phyloP scores from a whole-genome alignment of 2,329 filamentous ascomycete species.

The Domatiomyces catenatus region DNA sequence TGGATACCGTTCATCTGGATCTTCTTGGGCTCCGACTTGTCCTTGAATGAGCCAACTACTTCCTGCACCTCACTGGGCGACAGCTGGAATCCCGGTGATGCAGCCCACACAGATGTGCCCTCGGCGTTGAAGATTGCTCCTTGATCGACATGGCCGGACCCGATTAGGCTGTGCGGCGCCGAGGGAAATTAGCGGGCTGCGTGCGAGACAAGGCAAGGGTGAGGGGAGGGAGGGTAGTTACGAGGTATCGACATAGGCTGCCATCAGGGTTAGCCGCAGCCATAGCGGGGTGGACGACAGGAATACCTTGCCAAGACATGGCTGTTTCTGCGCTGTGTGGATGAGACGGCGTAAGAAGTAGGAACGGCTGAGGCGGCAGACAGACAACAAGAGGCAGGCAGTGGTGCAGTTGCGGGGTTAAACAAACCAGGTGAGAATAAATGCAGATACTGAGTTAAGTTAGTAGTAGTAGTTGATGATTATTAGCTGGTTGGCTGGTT shows the following conservation, averaged over 20 bases:
- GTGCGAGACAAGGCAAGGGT: not conserved
- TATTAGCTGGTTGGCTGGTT: not conserved
- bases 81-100: slow-evolving; percentile 55
- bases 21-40: slow-evolving; percentile 43
- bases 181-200: slow-evolving; percentile 1
- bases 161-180: slow-evolving; percentile 51
- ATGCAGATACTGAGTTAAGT: not conserved
- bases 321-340: slow-evolving; percentile 1
- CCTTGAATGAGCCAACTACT: slow-evolving; percentile 38
- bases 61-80: slow-evolving; percentile 40
- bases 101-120: slow-evolving; percentile 68
- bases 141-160: slow-evolving; percentile 64
- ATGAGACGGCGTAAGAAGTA: not conserved
- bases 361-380: not conserved
- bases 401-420: not conserved
- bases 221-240: slow-evolving; percentile 3
- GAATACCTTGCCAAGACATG: slow-evolving; percentile 18
- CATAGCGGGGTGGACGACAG: not conserved
- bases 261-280: slow-evolving; percentile 1
- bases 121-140: slow-evolving; percentile 69
- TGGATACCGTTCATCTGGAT: slow-evolving; percentile 59
- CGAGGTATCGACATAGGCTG: slow-evolving; percentile 17
- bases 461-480: not conserved
- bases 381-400: not conserved
- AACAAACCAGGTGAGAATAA: not conserved